Percentiles rank a stretch among this genome's conserved stretches.
Evolutionary conservation across 208 protist species (phyloP).

Genomic region (Willaertia magna): DNA sequence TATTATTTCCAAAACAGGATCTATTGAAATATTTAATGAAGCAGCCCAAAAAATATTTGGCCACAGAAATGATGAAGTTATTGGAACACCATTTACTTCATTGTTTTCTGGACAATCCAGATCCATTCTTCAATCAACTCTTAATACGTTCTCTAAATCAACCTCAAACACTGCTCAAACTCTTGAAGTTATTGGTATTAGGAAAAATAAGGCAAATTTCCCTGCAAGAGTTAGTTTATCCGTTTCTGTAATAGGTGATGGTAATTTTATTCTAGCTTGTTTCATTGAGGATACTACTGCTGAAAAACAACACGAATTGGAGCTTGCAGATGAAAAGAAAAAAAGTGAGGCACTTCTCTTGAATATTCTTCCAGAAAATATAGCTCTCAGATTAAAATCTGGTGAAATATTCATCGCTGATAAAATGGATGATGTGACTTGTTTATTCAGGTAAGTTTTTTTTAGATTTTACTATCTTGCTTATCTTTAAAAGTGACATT

Average conservation of each 20-base stretch:
- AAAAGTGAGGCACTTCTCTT: conserved; percentile 11
- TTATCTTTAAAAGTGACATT: too few species aligned
- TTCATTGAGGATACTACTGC: not conserved
- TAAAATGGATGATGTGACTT: conserved; percentile 5
- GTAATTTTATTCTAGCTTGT: not conserved
- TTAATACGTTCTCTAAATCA: not conserved
- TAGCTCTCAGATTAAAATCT: conserved; percentile 9
- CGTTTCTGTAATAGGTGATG: not conserved
- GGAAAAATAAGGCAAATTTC: not conserved
- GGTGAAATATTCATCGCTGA: conserved; percentile 12
- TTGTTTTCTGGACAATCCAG: not conserved
- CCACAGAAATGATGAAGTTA: not conserved
- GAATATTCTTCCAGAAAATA: conserved; percentile 13
- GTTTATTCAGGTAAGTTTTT: too few species aligned
- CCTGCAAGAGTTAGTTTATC: not conserved
- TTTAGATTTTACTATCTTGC: too few species aligned
- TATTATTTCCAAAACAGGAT: not conserved
- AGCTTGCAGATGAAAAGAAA: not conserved
- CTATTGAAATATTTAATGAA: not conserved
- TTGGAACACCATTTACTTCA: not conserved
- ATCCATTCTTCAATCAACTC: not conserved
- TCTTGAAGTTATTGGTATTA: not conserved
- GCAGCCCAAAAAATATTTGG: not conserved
- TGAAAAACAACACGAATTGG: not conserved
- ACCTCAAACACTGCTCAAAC: not conserved